Evolutionary conservation across 768 basidiomycete species (phyloP), one percentile per base, ranked within the genome.

Genomic region (Leccinum olivaceopallidum): DNA sequence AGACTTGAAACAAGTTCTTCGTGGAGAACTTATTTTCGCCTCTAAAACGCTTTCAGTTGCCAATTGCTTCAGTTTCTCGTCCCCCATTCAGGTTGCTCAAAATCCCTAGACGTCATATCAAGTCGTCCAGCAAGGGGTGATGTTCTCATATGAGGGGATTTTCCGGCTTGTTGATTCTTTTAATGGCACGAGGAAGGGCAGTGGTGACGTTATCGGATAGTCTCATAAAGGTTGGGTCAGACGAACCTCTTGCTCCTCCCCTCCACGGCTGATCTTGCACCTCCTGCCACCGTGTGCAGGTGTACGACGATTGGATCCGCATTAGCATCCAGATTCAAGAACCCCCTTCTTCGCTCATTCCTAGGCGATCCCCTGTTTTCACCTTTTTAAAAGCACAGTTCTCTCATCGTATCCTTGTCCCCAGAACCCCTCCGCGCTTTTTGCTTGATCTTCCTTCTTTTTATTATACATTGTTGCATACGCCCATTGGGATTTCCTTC

Each of bases 121-220:
- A 20, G 44, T 47, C 44, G 20, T 47, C 44, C 12, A 20, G 44
- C 20, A 20, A 47, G 20, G 44, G 20, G 20, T 22, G n/a, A 12
- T 12, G 39, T 67, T 72, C 59, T 67, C 67, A 67, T 48, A 61
- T 48, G 44, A 60, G 56, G 73, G 61, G 53, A 61, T 64, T 63
- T 65, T 63, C 72, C 55, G 59, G 63, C 60, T 57, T 56, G 63
- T 61, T 39, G 55, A 65, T 65, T 65, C 74, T 69, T 73, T 57
- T 70, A 62, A 70, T 66, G 20, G 42, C 66, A 66, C 66, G 65
- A 58, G 69, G 57, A 36, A 58, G 60, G 58, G 58, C 37, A 13
- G 39, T 52, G 37, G 57, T 57, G 53, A 52, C 64, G 58, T 65
- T 59, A 63, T 57, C 37, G 16, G n/a, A 44, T 24, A 26, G 10